phyloP scores from a whole-genome alignment of 1,139 yeast genomes.

The Debaryomyces udenii region DNA sequence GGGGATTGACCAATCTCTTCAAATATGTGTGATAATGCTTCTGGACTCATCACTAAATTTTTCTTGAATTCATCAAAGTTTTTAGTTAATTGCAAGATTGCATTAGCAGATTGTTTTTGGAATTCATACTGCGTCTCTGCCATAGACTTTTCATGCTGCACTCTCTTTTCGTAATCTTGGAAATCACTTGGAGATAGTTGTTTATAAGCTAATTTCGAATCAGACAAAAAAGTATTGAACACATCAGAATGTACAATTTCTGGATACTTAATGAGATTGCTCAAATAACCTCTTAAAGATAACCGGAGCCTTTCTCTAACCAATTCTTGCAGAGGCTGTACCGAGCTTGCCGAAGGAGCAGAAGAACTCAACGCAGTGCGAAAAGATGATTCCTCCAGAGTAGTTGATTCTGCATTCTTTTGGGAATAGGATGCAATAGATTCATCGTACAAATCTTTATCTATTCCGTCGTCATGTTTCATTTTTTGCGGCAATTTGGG shows the following conservation, averaged over 20 bases:
- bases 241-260: conserved; percentile 57
- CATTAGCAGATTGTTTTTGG: conserved; percentile 61
- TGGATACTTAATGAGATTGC: conserved; percentile 52
- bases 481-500: conserved; percentile 55
- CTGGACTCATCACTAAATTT: conserved; percentile 52
- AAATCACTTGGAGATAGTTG: conserved; percentile 43
- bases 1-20: conserved; percentile 61
- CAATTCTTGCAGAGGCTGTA: conserved; percentile 13
- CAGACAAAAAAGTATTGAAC: conserved; percentile 55
- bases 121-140: conserved; percentile 70
- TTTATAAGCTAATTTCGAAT: conserved; percentile 30
- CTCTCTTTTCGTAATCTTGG: conserved; percentile 58
- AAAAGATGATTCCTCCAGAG: background rate
- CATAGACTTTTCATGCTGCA: conserved; percentile 61
- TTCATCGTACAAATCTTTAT: background rate
- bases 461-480: conserved; percentile 40
- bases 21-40: conserved; percentile 53
- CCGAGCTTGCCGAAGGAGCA: background rate
- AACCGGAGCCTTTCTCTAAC: conserved; percentile 69
- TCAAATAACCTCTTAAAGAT: conserved; percentile 72
- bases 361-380: background rate
- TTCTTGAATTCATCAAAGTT: conserved; percentile 60
- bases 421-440: background rate
- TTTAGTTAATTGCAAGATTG: conserved; percentile 45
- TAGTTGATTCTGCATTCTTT: background rate